A percentile compares a stretch with the other conserved stretches of the same genome.
Evolutionary conservation across 2,329 filamentous ascomycete species (phyloP).

Genomic region (Colletotrichum magnum): DNA sequence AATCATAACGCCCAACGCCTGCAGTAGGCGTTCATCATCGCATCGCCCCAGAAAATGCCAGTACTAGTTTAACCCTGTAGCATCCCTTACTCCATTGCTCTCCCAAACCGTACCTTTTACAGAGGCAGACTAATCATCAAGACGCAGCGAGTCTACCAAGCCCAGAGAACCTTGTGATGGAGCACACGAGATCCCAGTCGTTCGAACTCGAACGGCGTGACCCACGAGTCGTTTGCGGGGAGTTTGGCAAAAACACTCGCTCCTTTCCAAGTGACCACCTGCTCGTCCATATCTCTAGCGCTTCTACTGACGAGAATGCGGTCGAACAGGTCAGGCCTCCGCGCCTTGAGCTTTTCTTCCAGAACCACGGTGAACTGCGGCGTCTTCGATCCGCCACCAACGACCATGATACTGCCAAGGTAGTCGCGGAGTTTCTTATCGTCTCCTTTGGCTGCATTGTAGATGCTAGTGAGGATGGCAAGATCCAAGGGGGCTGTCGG

Average conservation of each 20-base stretch:
- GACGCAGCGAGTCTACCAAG: slow-evolving; percentile 59
- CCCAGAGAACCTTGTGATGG: slow-evolving; percentile 83
- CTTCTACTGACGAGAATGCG: slow-evolving; percentile 75
- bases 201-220: slow-evolving; percentile 89
- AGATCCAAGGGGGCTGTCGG: slow-evolving; percentile 88
- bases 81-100: slow-evolving; percentile 37
- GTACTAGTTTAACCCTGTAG: slow-evolving; percentile 14
- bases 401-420: slow-evolving; percentile 89
- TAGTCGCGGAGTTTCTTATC: slow-evolving; percentile 95
- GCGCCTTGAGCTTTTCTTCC: slow-evolving; percentile 83
- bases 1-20: slow-evolving; percentile 36
- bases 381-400: slow-evolving; percentile 87
- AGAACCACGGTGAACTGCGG: slow-evolving; percentile 85
- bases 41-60: slow-evolving; percentile 28
- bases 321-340: slow-evolving; percentile 72
- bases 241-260: slow-evolving; percentile 96
- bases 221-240: slow-evolving; percentile 95
- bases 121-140: not conserved
- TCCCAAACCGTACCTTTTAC: slow-evolving; percentile 22
- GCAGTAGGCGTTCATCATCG: slow-evolving; percentile 14
- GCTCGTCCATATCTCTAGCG: slow-evolving; percentile 94
- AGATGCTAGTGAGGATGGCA: slow-evolving; percentile 90
- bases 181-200: slow-evolving; percentile 84
- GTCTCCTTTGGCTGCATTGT: slow-evolving; percentile 88
- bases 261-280: slow-evolving; percentile 98